Conservation (phyloP, 2,329 filamentous ascomycete genomes). For the Paecilomyces formosus region DNA sequence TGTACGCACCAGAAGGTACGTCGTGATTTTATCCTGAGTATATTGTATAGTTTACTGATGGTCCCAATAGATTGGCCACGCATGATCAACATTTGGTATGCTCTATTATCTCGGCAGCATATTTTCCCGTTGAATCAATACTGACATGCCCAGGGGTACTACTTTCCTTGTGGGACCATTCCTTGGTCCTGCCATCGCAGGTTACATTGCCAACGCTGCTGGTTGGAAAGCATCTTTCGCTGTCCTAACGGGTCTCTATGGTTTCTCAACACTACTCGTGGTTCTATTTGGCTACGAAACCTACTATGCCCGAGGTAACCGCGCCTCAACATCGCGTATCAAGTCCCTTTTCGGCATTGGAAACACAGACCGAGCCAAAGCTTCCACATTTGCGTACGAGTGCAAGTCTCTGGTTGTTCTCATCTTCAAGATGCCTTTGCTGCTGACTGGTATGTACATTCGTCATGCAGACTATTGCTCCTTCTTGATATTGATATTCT, state of each 20-base stretch:
- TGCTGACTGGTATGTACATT: constrained; percentile 16
- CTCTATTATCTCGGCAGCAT: not conserved
- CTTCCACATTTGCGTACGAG: constrained; percentile 15
- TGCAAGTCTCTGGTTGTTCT: constrained; percentile 15
- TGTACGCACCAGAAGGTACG: constrained; percentile 23
- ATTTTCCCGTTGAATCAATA: not conserved
- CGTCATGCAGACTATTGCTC: not conserved
- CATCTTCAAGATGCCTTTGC: constrained; percentile 23
- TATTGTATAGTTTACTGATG: not conserved
- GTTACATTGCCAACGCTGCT: constrained; percentile 24
- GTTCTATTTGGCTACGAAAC: constrained; percentile 29
- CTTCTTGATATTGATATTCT: constrained; percentile 1
- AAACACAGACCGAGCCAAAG: constrained; percentile 21
- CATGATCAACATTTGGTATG: constrained; percentile 32
- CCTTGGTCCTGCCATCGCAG: constrained; percentile 28
- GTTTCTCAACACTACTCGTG: constrained; percentile 24
- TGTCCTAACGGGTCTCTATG: constrained; percentile 28
- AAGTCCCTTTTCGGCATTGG: constrained; percentile 23
- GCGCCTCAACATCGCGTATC: constrained; percentile 8
- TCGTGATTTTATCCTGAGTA: not conserved
- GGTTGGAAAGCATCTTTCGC: constrained; percentile 27
- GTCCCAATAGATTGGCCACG: constrained; percentile 24
- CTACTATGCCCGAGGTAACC: constrained; percentile 15
- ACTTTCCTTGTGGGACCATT: constrained; percentile 32
- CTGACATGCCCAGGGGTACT: constrained; percentile 19